Evolutionary conservation across 495 filamentous ascomycete species (phyloP).

Genomic region (Amphirosellinia nigrospora): DNA sequence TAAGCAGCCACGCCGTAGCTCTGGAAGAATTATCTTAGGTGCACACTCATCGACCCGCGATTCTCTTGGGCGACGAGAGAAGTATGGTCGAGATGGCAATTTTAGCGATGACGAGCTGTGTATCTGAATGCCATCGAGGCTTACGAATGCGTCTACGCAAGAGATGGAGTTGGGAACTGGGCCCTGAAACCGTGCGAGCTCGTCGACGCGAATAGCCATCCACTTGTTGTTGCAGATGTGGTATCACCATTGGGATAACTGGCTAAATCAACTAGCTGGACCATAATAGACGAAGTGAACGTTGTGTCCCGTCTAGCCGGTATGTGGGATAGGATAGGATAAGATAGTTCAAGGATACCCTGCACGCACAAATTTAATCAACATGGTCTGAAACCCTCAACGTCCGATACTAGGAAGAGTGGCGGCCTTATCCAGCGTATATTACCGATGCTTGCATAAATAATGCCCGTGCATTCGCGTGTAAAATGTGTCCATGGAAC

Average conservation of each 20-base stretch:
- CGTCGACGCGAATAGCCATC: conserved; percentile 6
- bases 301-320: background rate
- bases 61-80: conserved; percentile 8
- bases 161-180: background rate
- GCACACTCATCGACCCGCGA: conserved; percentile 23
- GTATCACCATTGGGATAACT: conserved; percentile 16
- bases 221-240: background rate
- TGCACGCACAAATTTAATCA: background rate
- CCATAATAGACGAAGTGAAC: background rate
- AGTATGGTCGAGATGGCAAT: background rate
- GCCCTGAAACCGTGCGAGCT: conserved; percentile 20
- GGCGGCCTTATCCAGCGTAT: background rate
- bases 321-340: background rate
- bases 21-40: conserved; percentile 26
- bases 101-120: conserved; percentile 51
- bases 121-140: conserved; percentile 29
- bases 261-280: background rate
- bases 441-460: background rate
- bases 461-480: conserved; percentile 2
- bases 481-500: background rate
- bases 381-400: conserved; percentile 5
- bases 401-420: background rate
- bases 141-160: conserved; percentile 19
- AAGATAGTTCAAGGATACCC: conserved; percentile 7
- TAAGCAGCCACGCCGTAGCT: conserved; percentile 36